These are phyloP conservation scores for Syzygium malaccense DNA, from an alignment of 441 rosid genomes.

Conservation along the genomic window DNA sequence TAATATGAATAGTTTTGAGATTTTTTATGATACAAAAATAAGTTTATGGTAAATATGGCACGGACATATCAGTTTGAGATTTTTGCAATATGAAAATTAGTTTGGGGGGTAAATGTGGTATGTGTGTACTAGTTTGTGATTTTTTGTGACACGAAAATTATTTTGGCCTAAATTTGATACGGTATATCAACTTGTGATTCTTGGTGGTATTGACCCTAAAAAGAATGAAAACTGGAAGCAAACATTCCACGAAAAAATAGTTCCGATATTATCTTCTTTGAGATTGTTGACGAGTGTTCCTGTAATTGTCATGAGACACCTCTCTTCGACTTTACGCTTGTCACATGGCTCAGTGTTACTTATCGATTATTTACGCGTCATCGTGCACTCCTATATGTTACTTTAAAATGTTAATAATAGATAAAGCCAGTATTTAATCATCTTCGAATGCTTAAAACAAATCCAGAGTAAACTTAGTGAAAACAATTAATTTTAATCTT, in stretches of 20 bases:
- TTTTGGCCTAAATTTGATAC: neutral
- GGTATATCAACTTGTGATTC: neutral
- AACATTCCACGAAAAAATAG: neutral
- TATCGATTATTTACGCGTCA: neutral
- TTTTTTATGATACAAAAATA: no score
- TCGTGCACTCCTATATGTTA: neutral
- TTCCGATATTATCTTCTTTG: neutral
- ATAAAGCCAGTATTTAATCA: neutral
- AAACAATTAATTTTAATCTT: neutral
- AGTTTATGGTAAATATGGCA: neutral
- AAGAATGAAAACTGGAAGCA: neutral
- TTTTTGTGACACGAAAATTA: neutral
- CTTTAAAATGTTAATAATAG: neutral
- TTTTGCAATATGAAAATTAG: no score
- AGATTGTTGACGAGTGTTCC: neutral
- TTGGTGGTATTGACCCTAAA: neutral
- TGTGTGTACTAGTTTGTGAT: neutral
- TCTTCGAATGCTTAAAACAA: neutral
- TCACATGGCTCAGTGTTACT: neutral
- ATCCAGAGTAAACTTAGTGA: neutral
- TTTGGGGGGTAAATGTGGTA: neutral
- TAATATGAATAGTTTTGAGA: neutral
- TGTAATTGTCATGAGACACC: neutral
- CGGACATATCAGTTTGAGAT: accelerated
- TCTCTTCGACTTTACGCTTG: neutral